Base-by-base conservation (phyloP, 2,329 filamentous ascomycete genomes). In the Trichoderma simmonsii region DNA sequence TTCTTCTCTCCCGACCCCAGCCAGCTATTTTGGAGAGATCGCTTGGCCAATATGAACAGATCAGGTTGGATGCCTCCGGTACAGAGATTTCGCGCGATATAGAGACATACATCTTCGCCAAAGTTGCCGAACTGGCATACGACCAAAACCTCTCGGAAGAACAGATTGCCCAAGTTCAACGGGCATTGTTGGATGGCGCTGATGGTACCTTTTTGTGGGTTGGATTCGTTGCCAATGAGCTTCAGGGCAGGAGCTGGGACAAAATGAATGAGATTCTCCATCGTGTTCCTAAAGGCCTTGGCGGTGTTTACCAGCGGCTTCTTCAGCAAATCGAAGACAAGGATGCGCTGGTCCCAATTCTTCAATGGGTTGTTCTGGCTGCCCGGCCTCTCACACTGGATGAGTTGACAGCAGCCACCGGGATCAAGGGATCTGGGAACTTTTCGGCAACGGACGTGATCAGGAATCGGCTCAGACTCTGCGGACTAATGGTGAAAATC, bases 151-250 rank as follows among this genome's bases (percentile, higher is more conserved):
- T 66, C 30, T 66, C 63, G 1, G 48, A 66, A 57, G 48, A 57
- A 28, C 56, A 21, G 48, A 32, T 39, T 36, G 21, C 48, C 8
- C 21, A 28, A 66, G 48, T 66, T n/a, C 48, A n/a, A 28, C 15
- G 28, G 8, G 48, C 63, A 15, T 39, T 66, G 21, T 39, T 56
- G 63, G 63, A 48, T 57, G 63, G 63, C 30, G 63, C 63, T 39
- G 63, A 66, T 66, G 63, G 63, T 2, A 66, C 63, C 15, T 66
- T 66, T 66, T 39, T 66, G 48, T 66, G 63, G 63, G 63, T 66
- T 66, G 63, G 63, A 57, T 66, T 66, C 14, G 63, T 66, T 57
- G 63, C 63, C 48, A 66, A 66, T 57, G 63, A 66, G 63, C 63
- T 66, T 56, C 63, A 66, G 63, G 63, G 63, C 48, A 66, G 63